Evolutionary conservation across 139 green algal species (phyloP).

Genomic region (Tetraselmis striata): DNA sequence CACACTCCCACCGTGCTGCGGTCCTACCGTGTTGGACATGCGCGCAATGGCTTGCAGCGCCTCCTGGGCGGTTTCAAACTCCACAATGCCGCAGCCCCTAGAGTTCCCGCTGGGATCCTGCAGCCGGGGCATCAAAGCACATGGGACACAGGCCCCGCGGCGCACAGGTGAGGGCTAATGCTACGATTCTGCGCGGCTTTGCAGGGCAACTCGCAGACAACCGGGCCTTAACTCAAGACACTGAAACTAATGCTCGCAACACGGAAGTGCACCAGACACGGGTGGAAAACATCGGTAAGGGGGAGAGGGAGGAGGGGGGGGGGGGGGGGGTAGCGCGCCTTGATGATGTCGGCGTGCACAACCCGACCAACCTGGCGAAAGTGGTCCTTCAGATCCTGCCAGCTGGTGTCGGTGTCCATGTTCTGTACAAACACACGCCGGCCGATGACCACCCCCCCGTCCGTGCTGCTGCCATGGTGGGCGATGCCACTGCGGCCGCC

Average conservation of each 20-base stretch:
- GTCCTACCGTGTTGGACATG: conserved; percentile 47
- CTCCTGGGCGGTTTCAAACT: conserved; percentile 52
- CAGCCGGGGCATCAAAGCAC: too few species aligned
- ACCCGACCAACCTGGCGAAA: conserved; percentile 54
- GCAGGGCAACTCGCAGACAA: conserved; percentile 51
- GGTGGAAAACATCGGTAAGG: too few species aligned
- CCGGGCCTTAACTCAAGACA: conserved; percentile 66
- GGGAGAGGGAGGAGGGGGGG: too few species aligned
- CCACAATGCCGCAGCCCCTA: conserved; percentile 76
- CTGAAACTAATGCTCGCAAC: conserved; percentile 61
- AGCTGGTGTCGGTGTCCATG: conserved; percentile 51
- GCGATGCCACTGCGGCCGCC: neutral
- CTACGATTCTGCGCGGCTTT: conserved; percentile 48
- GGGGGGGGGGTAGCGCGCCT: neutral
- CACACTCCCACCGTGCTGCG: too few species aligned
- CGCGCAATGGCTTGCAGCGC: conserved; percentile 53
- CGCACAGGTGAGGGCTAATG: too few species aligned
- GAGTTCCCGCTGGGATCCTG: conserved; percentile 28
- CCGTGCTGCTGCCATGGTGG: neutral
- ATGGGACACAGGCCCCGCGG: too few species aligned
- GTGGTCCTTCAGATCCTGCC: conserved; percentile 70
- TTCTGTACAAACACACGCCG: conserved; percentile 61
- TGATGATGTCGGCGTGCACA: conserved; percentile 47
- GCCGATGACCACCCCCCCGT: conserved; percentile 6
- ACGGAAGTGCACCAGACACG: too few species aligned